Evolutionary conservation across 257 asterid species (phyloP), one percentile per base, ranked within the genome.

Genomic region (Primulina huaijiensis): DNA sequence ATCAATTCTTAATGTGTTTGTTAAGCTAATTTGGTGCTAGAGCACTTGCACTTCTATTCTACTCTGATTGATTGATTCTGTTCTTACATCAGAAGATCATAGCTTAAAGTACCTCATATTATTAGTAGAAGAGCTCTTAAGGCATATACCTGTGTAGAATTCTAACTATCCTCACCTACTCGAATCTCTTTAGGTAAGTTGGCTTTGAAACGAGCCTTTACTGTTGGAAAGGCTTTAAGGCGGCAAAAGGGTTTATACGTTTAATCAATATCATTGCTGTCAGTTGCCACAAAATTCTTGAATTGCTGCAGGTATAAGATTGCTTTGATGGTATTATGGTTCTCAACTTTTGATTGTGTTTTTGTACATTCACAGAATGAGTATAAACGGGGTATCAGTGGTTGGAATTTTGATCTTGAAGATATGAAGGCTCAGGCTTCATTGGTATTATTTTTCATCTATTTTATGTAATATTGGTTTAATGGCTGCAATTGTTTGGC

Each of bases 351-450:
- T 64, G 75, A 62, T 61, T 63, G 52, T 46, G 67, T 38, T 38
- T 73, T 35, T 71, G 21, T 71, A 55, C 75, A 69, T 73, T 59
- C 66, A 59, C 90, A 87, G 96, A 85, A 80, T 59, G 92, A 89
- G 78, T 89, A 89, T 79, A 88, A 89, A 72, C 88, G 96, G 9
- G 96, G 96, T 53, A 88, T 89, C 56, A 89, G 96, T 78, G 69
- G 86, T 70, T 89, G 96, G 96, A 81, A 82, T 77, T 89, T 89
- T 79, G 73, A 89, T 82, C 86, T 89, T 33, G 95, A 87, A 2
- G 96, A 89, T 78, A 77, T 89, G 87, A 89, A 87, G 84, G 88
- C 94, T 60, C 92, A 85, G 82, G 96, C 96, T 76, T 85, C 92
- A 73, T 55, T 87, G 96, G 96, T 89, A 89, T 53, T 50, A 61